Percentiles rank a stretch among this genome's conserved stretches.
Evolutionary conservation across 768 basidiomycete species (phyloP).

Genomic region (Psilocybe cyanescens): DNA sequence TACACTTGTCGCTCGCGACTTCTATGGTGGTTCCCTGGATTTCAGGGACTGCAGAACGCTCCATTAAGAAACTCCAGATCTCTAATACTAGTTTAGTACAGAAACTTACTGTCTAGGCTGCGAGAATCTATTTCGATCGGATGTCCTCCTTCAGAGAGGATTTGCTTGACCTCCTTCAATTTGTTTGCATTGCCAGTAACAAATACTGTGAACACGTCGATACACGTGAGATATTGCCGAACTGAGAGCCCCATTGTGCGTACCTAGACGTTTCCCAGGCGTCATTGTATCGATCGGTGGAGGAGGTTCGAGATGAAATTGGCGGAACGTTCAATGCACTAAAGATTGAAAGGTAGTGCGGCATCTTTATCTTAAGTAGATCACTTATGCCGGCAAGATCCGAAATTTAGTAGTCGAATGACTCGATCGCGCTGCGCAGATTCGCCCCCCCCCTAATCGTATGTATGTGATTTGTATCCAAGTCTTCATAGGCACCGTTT

Average conservation of each 20-base stretch:
- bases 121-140: slow-evolving; percentile 79
- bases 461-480: too few species aligned
- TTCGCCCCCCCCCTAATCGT: neutral
- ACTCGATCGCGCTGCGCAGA: neutral
- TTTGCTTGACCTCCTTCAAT: slow-evolving; percentile 83
- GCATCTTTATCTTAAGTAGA: neutral
- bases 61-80: neutral
- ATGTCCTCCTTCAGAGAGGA: slow-evolving; percentile 65
- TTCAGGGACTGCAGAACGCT: slow-evolving; percentile 72
- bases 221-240: too few species aligned
- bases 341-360: neutral
- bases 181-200: slow-evolving; percentile 97
- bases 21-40: slow-evolving; percentile 92
- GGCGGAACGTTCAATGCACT: neutral
- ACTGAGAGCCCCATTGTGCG: neutral
- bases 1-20: slow-evolving; percentile 87
- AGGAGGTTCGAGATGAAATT: neutral
- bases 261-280: slow-evolving; percentile 21
- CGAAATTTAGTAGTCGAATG: neutral
- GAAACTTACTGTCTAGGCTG: slow-evolving; percentile 74
- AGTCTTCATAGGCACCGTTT: neutral
- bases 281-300: slow-evolving; percentile 7
- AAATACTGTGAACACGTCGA: slow-evolving; percentile 59
- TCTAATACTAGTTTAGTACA: neutral
- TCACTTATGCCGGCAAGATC: neutral